phyloP scores from a whole-genome alignment of 2,329 filamentous ascomycete genomes.

The Fusarium pseudograminearum region DNA sequence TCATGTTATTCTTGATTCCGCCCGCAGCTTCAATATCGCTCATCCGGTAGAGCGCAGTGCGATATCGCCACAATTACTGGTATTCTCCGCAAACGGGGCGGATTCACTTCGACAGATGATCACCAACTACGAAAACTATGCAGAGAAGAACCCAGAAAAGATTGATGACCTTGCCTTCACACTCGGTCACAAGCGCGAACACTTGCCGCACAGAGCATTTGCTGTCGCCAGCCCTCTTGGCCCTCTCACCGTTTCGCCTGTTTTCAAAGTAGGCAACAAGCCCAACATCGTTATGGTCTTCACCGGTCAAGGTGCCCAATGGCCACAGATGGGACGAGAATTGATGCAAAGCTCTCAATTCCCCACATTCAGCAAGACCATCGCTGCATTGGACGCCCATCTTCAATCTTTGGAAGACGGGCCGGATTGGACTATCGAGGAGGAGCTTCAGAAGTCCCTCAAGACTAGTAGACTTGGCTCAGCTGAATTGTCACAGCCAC shows the following conservation, averaged over 20 bases:
- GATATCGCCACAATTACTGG: background rate
- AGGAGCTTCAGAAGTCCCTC: background rate
- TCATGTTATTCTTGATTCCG: constrained; percentile 42
- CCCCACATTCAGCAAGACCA: background rate
- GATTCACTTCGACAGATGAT: background rate
- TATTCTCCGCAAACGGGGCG: background rate
- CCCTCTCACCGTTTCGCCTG: background rate
- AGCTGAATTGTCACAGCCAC: background rate
- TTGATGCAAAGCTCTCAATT: background rate
- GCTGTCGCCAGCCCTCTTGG: background rate
- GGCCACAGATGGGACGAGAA: background rate
- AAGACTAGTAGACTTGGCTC: background rate
- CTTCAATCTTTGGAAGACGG: background rate
- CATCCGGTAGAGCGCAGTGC: background rate
- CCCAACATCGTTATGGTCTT: constrained; percentile 1
- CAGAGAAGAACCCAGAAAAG: background rate
- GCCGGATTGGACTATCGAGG: background rate
- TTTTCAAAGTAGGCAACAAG: background rate
- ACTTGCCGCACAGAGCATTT: background rate
- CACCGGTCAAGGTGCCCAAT: constrained; percentile 7
- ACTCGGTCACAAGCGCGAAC: background rate
- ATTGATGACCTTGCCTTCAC: constrained; percentile 1
- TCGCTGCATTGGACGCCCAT: background rate
- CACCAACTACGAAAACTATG: background rate
- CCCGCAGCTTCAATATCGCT: background rate